Conservation (phyloP, 2,329 filamentous ascomycete genomes). For the Colletotrichum sojae region DNA sequence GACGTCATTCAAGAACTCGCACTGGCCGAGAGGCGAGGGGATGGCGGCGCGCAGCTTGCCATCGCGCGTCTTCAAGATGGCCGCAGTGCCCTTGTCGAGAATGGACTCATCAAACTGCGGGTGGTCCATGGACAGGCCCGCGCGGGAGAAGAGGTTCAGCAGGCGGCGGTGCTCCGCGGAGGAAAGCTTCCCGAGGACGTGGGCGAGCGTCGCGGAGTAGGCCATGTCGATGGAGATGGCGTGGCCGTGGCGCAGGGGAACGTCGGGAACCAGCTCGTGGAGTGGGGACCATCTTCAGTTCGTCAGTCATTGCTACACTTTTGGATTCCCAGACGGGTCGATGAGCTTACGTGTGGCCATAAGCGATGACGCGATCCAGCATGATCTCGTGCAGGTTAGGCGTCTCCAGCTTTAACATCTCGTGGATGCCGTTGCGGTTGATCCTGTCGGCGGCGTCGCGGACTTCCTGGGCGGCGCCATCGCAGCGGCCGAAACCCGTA, state of each 20-base stretch:
- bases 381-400: constrained; percentile 82
- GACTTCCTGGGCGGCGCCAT: constrained; percentile 69
- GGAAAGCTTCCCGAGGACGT: constrained; percentile 72
- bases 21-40: constrained; percentile 76
- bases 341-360: constrained; percentile 74
- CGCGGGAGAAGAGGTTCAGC: constrained; percentile 77
- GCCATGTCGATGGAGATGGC: constrained; percentile 85
- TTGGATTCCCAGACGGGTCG: neutral
- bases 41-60: constrained; percentile 78
- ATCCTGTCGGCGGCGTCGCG: constrained; percentile 75
- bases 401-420: constrained; percentile 82
- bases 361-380: constrained; percentile 80
- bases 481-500: constrained; percentile 74
- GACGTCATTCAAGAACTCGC: constrained; percentile 79
- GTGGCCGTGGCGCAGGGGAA: constrained; percentile 79
- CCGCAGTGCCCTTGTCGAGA: constrained; percentile 75
- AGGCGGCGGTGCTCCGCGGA: constrained; percentile 73
- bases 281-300: constrained; percentile 75
- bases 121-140: constrained; percentile 80
- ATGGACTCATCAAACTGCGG: constrained; percentile 76
- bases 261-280: constrained; percentile 78
- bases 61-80: constrained; percentile 80
- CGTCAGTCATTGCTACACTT: neutral
- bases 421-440: constrained; percentile 77
- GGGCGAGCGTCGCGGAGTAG: constrained; percentile 78